phyloP scores from a whole-genome alignment of 495 filamentous ascomycete species.

The Hyaloscypha bicolor region DNA sequence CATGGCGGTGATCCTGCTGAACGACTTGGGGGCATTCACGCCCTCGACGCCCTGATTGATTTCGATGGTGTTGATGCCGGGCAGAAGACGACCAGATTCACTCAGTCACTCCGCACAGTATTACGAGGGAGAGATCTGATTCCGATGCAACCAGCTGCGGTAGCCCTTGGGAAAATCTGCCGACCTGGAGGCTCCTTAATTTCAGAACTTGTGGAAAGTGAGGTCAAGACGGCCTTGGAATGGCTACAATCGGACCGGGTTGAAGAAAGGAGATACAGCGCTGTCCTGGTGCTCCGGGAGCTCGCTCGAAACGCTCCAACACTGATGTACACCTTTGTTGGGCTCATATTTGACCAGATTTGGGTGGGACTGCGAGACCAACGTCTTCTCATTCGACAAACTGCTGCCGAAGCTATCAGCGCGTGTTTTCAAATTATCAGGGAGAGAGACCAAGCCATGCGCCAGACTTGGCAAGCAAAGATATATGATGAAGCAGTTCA shows the following conservation, averaged over 20 bases:
- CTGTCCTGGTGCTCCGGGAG: slow-evolving; percentile 87
- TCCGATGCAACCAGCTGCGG: slow-evolving; percentile 84
- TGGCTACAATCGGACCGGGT: slow-evolving; percentile 95
- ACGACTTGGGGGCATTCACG: slow-evolving; percentile 85
- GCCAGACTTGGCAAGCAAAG: slow-evolving; percentile 81
- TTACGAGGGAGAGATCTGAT: slow-evolving; percentile 85
- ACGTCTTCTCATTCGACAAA: slow-evolving; percentile 87
- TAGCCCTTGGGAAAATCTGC: slow-evolving; percentile 85
- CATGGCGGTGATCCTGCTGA: slow-evolving; percentile 85
- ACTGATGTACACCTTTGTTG: slow-evolving; percentile 87
- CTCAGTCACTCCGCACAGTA: slow-evolving; percentile 83
- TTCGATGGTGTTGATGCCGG: slow-evolving; percentile 94
- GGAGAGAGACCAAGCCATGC: slow-evolving; percentile 81
- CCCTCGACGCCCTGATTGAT: slow-evolving; percentile 89
- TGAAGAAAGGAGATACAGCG: slow-evolving; percentile 88
- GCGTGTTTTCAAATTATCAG: slow-evolving; percentile 93
- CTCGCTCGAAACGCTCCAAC: slow-evolving; percentile 90
- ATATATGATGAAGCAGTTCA: slow-evolving; percentile 81
- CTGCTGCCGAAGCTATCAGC: slow-evolving; percentile 85
- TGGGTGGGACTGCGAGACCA: slow-evolving; percentile 92
- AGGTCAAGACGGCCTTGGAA: slow-evolving; percentile 92
- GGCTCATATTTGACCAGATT: slow-evolving; percentile 88
- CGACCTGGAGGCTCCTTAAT: slow-evolving; percentile 92
- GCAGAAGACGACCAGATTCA: slow-evolving; percentile 91
- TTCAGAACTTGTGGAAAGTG: slow-evolving; percentile 93